A percentile compares a stretch with the other conserved stretches of the same genome.
These are phyloP conservation scores for Penicillium griseofulvum DNA, from an alignment of 2,329 filamentous ascomycete species.

Conservation along the genomic window DNA sequence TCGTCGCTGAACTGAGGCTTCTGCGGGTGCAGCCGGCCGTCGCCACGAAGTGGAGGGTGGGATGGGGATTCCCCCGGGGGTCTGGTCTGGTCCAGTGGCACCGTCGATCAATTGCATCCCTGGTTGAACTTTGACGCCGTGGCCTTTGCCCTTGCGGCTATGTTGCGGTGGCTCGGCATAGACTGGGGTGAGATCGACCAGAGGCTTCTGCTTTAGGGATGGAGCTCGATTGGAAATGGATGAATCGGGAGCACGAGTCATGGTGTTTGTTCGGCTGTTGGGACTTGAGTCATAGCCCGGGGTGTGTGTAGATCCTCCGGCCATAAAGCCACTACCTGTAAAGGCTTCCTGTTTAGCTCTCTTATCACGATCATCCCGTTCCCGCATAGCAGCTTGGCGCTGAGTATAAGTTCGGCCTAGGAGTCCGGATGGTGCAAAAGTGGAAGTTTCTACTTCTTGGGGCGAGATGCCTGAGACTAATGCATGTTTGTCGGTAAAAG, in stretches of 20 bases:
- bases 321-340: slow-evolving; percentile 53
- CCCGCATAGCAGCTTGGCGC: slow-evolving; percentile 41
- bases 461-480: slow-evolving; percentile 6
- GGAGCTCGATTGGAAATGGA: slow-evolving; percentile 44
- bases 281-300: slow-evolving; percentile 19
- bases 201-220: slow-evolving; percentile 53
- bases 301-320: slow-evolving; percentile 44
- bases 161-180: slow-evolving; percentile 61
- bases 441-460: slow-evolving; percentile 22
- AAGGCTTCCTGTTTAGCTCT: slow-evolving; percentile 48
- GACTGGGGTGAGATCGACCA: slow-evolving; percentile 65
- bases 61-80: slow-evolving; percentile 33
- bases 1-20: slow-evolving; percentile 17
- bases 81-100: slow-evolving; percentile 41
- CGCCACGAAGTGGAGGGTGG: slow-evolving; percentile 43
- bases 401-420: slow-evolving; percentile 42
- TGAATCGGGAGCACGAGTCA: slow-evolving; percentile 27
- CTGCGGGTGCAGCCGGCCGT: slow-evolving; percentile 26
- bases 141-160: slow-evolving; percentile 35
- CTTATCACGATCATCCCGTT: slow-evolving; percentile 38
- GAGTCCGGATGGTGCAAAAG: slow-evolving; percentile 39
- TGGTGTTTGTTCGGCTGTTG: slow-evolving; percentile 35
- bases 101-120: slow-evolving; percentile 42
- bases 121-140: slow-evolving; percentile 45
- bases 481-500: slow-evolving; percentile 7